Conservation (phyloP, 2,329 filamentous ascomycete species). For the Elsinoe perseae region DNA sequence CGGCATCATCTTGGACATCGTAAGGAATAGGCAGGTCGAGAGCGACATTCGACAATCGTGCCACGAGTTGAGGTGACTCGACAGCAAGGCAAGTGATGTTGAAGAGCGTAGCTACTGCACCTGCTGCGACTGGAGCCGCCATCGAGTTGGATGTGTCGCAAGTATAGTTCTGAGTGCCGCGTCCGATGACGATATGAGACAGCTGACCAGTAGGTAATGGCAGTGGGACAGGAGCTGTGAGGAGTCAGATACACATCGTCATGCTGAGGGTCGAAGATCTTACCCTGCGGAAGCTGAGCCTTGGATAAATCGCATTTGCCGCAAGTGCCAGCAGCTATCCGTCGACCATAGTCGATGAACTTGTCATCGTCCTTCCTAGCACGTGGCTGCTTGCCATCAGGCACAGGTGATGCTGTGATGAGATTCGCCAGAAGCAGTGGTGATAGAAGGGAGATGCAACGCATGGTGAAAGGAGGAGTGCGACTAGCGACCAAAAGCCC, state of each 20-base stretch:
- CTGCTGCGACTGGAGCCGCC: constrained; percentile 55
- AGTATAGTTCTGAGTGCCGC: constrained; percentile 91
- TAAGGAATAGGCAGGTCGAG: constrained; percentile 56
- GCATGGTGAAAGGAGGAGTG: constrained; percentile 9
- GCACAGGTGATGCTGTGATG: background rate
- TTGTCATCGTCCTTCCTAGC: background rate
- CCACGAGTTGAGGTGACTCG: constrained; percentile 58
- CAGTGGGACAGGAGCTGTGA: constrained; percentile 40
- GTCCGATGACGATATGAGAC: constrained; percentile 74
- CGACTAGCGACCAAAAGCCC: background rate
- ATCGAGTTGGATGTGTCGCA: constrained; percentile 54
- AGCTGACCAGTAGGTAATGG: constrained; percentile 56
- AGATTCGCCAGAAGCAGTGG: background rate
- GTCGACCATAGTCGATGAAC: constrained; percentile 14
- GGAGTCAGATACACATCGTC: background rate
- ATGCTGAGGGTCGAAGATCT: background rate
- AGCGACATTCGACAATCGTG: constrained; percentile 57
- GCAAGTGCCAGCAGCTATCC: constrained; percentile 15
- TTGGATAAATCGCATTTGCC: constrained; percentile 21
- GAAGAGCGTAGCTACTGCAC: constrained; percentile 78
- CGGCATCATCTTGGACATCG: constrained; percentile 26
- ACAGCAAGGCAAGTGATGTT: constrained; percentile 75
- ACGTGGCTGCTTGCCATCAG: background rate
- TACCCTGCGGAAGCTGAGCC: constrained; percentile 22
- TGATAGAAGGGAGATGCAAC: constrained; percentile 4